Evolutionary conservation across 371 early-diverging fungal genomes (phyloP).

Genomic region (Mucor indicus): DNA sequence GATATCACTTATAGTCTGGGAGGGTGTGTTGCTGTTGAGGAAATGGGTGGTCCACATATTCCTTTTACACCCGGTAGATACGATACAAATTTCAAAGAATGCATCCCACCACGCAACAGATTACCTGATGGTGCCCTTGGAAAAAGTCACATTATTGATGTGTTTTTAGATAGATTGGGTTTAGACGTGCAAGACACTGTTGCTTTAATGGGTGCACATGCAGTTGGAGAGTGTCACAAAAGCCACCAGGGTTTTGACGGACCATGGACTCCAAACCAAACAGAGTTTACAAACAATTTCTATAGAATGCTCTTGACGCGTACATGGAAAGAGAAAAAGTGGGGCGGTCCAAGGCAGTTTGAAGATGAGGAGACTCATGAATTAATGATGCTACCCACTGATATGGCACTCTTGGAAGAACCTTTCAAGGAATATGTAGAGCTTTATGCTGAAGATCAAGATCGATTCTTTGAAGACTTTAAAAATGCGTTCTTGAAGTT

Average conservation of each 20-base stretch:
- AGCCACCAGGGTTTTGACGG: conserved; percentile 82
- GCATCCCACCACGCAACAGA: conserved; percentile 71
- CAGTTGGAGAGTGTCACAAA: conserved; percentile 83
- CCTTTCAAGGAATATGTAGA: conserved; percentile 68
- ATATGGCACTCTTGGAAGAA: conserved; percentile 65
- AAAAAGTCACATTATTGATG: conserved; percentile 59
- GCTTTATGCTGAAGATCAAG: conserved; percentile 71
- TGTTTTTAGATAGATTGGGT: conserved; percentile 75
- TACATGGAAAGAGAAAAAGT: conserved; percentile 63
- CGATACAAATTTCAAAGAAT: conserved; percentile 47
- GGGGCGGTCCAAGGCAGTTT: conserved; percentile 72
- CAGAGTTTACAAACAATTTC: conserved; percentile 77
- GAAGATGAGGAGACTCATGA: conserved; percentile 57
- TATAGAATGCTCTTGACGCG: conserved; percentile 62
- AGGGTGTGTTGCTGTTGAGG: conserved; percentile 78
- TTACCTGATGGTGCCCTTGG: conserved; percentile 81
- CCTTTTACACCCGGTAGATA: conserved; percentile 73
- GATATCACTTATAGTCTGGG: no score
- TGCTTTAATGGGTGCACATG: conserved; percentile 81
- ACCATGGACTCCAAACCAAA: conserved; percentile 83
- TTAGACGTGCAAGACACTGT: conserved; percentile 73
- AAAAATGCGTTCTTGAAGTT: conserved; percentile 73
- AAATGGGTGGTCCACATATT: conserved; percentile 74
- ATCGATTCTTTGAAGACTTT: conserved; percentile 76
- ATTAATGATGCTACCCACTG: conserved; percentile 86